A percentile compares a stretch with the other conserved stretches of the same genome.
phyloP scores from a whole-genome alignment of 2,329 filamentous ascomycete genomes.

The Ascochyta koolunga region DNA sequence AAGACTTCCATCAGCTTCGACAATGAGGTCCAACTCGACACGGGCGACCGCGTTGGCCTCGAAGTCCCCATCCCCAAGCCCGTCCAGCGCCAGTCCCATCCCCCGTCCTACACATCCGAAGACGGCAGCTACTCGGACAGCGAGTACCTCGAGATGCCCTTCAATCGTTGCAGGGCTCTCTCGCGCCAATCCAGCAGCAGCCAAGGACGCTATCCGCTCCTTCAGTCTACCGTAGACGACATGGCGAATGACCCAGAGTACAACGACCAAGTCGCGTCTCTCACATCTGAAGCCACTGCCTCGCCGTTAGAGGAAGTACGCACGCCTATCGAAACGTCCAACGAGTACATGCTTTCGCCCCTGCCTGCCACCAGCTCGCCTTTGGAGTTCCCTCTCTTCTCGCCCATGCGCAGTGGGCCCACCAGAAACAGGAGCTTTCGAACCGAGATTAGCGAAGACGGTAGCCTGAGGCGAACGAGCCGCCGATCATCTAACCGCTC shows the following conservation, averaged over 20 bases:
- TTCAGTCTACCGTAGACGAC: constrained; percentile 43
- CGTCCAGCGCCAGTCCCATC: constrained; percentile 19
- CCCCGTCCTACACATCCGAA: constrained; percentile 30
- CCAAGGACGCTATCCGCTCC: constrained; percentile 43
- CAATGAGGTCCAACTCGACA: constrained; percentile 49
- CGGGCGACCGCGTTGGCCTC: constrained; percentile 46
- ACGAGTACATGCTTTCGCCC: constrained; percentile 46
- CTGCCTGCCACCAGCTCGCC: constrained; percentile 41
- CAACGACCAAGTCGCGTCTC: constrained; percentile 47
- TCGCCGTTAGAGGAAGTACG: constrained; percentile 48
- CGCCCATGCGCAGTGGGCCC: constrained; percentile 32
- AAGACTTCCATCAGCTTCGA: constrained; percentile 51
- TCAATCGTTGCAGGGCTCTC: constrained; percentile 29
- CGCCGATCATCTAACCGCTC: constrained; percentile 56
- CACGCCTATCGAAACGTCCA: constrained; percentile 45
- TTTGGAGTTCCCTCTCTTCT: constrained; percentile 42
- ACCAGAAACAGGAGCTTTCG: constrained; percentile 42
- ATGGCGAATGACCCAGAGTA: constrained; percentile 35
- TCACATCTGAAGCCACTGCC: constrained; percentile 51
- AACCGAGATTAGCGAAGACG: constrained; percentile 40
- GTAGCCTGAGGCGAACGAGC: constrained; percentile 44
- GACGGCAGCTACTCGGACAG: constrained; percentile 42
- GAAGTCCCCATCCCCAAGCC: constrained; percentile 47
- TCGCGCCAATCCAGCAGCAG: constrained; percentile 28
- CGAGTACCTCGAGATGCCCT: constrained; percentile 41